Conservation (phyloP, 2,329 filamentous ascomycete genomes). For the Fusarium tupiense region DNA sequence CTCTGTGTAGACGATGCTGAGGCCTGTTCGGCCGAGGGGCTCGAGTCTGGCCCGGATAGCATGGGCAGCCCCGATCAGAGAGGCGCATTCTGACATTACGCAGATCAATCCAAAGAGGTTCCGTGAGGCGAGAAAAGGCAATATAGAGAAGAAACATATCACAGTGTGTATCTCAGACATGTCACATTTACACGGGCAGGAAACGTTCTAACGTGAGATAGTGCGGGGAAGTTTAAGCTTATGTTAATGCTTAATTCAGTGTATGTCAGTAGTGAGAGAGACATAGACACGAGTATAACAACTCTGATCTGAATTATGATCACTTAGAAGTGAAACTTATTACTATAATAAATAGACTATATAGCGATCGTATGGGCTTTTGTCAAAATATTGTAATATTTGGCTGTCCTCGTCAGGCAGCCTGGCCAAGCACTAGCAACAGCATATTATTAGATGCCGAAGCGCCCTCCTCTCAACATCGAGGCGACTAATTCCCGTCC, state of each 20-base stretch:
- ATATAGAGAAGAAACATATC: neutral
- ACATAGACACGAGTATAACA: neutral
- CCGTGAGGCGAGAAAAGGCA: neutral
- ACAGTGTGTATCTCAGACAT: neutral
- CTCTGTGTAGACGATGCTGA: neutral
- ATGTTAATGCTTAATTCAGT: neutral
- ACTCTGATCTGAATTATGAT: neutral
- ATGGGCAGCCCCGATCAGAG: neutral
- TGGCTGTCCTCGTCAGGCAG: neutral
- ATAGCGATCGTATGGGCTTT: neutral
- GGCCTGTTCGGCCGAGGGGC: neutral
- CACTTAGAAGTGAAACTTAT: neutral
- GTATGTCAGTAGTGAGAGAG: neutral
- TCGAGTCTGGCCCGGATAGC: neutral
- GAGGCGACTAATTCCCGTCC: neutral
- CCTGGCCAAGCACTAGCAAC: neutral
- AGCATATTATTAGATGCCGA: neutral
- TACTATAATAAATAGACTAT: neutral
- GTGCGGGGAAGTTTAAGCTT: neutral
- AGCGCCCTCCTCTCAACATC: neutral
- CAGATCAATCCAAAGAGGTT: too few species aligned
- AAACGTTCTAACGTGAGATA: too few species aligned
- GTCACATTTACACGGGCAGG: neutral
- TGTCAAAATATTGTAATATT: neutral
- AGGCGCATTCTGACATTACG: neutral